phyloP scores from a whole-genome alignment of 2,329 filamentous ascomycete species.

The Penicillium hordei region DNA sequence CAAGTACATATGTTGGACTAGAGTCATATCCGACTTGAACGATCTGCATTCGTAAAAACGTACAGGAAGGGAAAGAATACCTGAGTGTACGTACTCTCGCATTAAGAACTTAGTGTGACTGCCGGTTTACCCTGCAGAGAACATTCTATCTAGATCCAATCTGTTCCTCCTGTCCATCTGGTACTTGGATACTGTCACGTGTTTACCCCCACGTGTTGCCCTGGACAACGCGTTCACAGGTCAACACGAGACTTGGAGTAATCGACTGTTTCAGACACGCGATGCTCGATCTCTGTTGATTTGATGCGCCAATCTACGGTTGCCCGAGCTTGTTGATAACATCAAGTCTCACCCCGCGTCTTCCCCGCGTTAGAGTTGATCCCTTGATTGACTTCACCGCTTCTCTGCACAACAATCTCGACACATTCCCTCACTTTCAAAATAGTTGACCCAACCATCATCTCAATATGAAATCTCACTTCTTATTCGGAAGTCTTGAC shows the following conservation, averaged over 20 bases:
- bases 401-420: conserved; percentile 3
- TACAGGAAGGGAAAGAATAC: neutral
- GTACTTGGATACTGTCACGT: neutral
- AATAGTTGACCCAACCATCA: neutral
- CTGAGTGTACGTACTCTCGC: neutral
- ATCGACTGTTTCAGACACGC: conserved; percentile 1
- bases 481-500: neutral
- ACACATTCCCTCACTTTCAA: neutral
- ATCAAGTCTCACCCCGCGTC: neutral
- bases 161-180: neutral
- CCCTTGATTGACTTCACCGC: conserved; percentile 12
- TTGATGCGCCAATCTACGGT: neutral
- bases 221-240: neutral
- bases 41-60: neutral
- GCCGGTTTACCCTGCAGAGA: neutral
- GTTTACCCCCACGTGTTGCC: neutral
- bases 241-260: neutral
- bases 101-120: neutral
- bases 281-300: neutral
- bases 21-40: neutral
- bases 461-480: neutral
- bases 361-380: conserved; percentile 1
- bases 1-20: neutral
- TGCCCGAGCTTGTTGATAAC: neutral
- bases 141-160: neutral